Evolutionary conservation across 129 eudicot genomes (phyloP).

Genomic region (Chrysanthemum seticuspe): DNA sequence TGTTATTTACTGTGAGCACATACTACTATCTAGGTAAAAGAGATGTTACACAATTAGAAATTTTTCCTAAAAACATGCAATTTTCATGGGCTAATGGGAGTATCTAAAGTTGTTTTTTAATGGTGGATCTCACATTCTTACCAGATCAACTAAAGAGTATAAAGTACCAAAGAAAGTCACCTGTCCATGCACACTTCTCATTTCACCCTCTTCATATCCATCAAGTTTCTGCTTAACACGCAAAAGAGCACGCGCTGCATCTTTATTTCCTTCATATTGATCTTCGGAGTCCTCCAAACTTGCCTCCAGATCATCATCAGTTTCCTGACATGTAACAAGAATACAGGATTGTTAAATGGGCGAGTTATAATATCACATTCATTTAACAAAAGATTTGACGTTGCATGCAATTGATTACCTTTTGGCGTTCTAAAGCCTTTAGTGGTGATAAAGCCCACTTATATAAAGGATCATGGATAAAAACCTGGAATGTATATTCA

Average conservation of each 20-base stretch:
- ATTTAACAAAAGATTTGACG: background rate
- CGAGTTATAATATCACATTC: background rate
- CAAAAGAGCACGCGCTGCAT: conserved; percentile 93
- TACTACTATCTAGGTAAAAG: background rate
- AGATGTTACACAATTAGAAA: background rate
- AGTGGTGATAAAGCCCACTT: conserved; percentile 97
- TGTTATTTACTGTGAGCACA: background rate
- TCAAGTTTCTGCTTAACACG: conserved; percentile 98
- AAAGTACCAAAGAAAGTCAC: conserved; percentile 25
- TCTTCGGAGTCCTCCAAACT: conserved; percentile 80
- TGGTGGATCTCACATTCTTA: no score
- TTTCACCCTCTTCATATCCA: conserved; percentile 99
- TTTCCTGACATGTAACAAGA: conserved; percentile 48
- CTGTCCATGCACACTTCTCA: conserved; percentile 99
- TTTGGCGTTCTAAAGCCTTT: conserved; percentile 94
- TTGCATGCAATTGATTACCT: conserved; percentile 41
- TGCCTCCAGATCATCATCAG: conserved; percentile 73
- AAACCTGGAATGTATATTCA: conserved; percentile 63
- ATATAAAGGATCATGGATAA: conserved; percentile 93
- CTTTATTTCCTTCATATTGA: conserved; percentile 91
- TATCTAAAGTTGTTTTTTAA: no score
- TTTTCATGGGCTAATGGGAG: background rate
- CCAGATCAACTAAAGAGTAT: conserved; percentile 5
- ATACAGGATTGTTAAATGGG: conserved; percentile 1
- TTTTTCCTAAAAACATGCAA: background rate